Percentiles rank a stretch among this genome's conserved stretches.
Conservation (phyloP, 768 basidiomycete species). For the Boletus speciosus region DNA sequence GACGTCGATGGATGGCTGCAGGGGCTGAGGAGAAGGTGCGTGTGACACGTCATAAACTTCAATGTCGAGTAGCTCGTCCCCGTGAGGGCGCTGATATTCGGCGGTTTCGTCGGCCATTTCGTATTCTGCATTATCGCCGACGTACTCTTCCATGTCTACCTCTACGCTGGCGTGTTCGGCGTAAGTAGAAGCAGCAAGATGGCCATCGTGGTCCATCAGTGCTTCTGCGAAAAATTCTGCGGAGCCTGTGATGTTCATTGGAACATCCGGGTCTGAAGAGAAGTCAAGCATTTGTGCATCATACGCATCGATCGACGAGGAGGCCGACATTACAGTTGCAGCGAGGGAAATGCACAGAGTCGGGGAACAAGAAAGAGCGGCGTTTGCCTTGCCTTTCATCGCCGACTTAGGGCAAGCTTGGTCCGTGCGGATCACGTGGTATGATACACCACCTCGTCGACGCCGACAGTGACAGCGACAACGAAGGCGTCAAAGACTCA, state of each 20-base stretch:
- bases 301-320: conserved; percentile 43
- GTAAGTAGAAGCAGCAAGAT: conserved; percentile 24
- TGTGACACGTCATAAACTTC: conserved; percentile 42
- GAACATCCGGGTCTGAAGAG: conserved; percentile 51
- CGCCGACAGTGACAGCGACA: conserved; percentile 5
- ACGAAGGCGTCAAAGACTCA: not conserved
- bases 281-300: conserved; percentile 68
- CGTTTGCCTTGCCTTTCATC: conserved; percentile 8
- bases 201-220: conserved; percentile 57
- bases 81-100: conserved; percentile 20
- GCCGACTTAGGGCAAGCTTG: conserved; percentile 28
- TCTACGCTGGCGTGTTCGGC: conserved; percentile 47
- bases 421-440: conserved; percentile 32
- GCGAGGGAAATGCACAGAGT: conserved; percentile 15
- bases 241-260: conserved; percentile 47
- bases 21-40: conserved; percentile 23
- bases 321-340: conserved; percentile 23
- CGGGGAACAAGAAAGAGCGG: conserved; percentile 13
- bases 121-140: conserved; percentile 49
- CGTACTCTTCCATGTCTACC: conserved; percentile 63
- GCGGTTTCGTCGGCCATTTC: conserved; percentile 35
- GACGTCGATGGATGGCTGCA: conserved; percentile 16
- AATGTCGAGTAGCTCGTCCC: conserved; percentile 35
- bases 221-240: conserved; percentile 51
- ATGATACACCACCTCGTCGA: not conserved